These are phyloP conservation scores for Lactarius hengduanensis DNA, from an alignment of 768 basidiomycete genomes.

Conservation along the genomic window DNA sequence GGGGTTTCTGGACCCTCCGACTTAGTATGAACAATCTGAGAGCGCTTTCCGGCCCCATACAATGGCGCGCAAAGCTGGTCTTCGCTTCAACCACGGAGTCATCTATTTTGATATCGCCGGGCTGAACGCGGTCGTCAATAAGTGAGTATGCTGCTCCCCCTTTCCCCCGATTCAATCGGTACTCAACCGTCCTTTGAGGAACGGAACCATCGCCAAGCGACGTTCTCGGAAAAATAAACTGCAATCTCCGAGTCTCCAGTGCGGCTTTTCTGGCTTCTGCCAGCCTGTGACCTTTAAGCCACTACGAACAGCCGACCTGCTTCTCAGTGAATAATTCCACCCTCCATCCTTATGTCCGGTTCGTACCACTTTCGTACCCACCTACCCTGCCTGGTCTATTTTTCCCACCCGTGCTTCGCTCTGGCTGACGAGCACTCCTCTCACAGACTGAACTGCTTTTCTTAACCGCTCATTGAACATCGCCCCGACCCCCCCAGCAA, in stretches of 20 bases:
- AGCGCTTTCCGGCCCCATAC: slow-evolving; percentile 85
- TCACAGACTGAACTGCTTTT: slow-evolving; percentile 73
- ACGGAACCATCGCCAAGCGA: slow-evolving; percentile 65
- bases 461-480: slow-evolving; percentile 35
- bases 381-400: background rate
- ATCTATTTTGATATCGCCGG: slow-evolving; percentile 91
- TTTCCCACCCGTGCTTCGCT: slow-evolving; percentile 9
- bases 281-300: background rate
- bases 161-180: too few relatives aligned
- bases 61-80: slow-evolving; percentile 81
- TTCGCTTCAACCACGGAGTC: slow-evolving; percentile 85
- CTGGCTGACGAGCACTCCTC: slow-evolving; percentile 5
- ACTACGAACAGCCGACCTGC: slow-evolving; percentile 86
- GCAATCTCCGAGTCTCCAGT: slow-evolving; percentile 64
- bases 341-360: slow-evolving; percentile 93
- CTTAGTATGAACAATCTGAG: slow-evolving; percentile 33
- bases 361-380: slow-evolving; percentile 30
- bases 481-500: too few relatives aligned
- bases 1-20: slow-evolving; percentile 44
- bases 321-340: slow-evolving; percentile 70
- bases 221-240: slow-evolving; percentile 73
- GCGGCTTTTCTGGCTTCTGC: slow-evolving; percentile 16
- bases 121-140: slow-evolving; percentile 73
- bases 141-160: slow-evolving; percentile 43
- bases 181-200: slow-evolving; percentile 42